phyloP scores from a whole-genome alignment of 768 basidiomycete species.

The Podaxis carcinomalis region DNA sequence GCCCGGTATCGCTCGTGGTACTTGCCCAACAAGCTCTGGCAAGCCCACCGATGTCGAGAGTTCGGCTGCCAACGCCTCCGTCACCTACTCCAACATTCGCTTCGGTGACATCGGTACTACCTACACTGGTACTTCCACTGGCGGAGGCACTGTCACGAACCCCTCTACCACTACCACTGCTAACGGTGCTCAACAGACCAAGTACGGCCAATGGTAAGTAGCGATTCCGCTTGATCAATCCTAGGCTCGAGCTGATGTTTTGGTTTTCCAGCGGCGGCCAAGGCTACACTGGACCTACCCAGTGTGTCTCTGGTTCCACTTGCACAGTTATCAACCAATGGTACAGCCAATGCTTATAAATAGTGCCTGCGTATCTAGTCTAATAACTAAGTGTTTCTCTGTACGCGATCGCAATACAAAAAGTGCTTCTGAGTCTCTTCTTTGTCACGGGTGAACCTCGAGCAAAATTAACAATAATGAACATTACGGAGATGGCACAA shows the following conservation, averaged over 20 bases:
- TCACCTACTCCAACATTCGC: constrained; percentile 53
- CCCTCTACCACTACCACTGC: background rate
- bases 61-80: constrained; percentile 32
- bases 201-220: background rate
- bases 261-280: background rate
- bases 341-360: background rate
- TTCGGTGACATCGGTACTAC: constrained; percentile 48
- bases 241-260: background rate
- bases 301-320: background rate
- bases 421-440: background rate
- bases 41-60: constrained; percentile 40
- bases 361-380: background rate
- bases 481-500: background rate
- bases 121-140: constrained; percentile 19
- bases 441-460: background rate
- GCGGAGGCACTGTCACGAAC: background rate
- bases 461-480: background rate
- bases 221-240: background rate
- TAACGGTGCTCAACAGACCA: background rate
- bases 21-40: constrained; percentile 45
- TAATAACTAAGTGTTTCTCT: background rate
- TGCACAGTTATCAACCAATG: background rate
- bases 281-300: background rate
- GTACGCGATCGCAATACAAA: background rate
- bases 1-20: constrained; percentile 45